Conservation (phyloP, 306 rosid genomes). For the Cajanus cajan region DNA sequence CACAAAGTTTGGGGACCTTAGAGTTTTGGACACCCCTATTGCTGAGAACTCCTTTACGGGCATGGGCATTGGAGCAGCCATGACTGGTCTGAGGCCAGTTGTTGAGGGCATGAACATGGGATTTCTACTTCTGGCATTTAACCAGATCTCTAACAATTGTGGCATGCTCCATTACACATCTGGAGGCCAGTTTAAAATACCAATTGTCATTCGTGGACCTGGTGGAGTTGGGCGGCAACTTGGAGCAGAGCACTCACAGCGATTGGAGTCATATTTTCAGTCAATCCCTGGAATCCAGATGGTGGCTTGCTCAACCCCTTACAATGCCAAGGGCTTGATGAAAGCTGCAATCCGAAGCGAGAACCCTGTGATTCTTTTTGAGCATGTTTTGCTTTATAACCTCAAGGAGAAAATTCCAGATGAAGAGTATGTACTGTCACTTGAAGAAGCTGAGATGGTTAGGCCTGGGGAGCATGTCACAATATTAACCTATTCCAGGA, state of each 20-base stretch:
- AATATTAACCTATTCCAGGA: slow-evolving; percentile 83
- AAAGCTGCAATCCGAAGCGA: slow-evolving; percentile 96
- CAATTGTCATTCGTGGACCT: slow-evolving; percentile 95
- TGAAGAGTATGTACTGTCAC: slow-evolving; percentile 86
- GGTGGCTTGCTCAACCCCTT: slow-evolving; percentile 99
- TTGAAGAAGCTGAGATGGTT: slow-evolving; percentile 96
- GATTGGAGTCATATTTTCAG: slow-evolving; percentile 92
- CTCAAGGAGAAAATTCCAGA: slow-evolving; percentile 95
- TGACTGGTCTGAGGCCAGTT: slow-evolving; percentile 93
- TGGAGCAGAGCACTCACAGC: slow-evolving; percentile 95
- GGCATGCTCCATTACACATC: slow-evolving; percentile 99
- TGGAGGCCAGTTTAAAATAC: slow-evolving; percentile 95
- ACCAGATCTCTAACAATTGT: slow-evolving; percentile 96
- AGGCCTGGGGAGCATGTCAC: slow-evolving; percentile 96
- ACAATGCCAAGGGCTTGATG: slow-evolving; percentile 97
- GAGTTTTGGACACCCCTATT: slow-evolving; percentile 97
- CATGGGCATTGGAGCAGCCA: slow-evolving; percentile 99
- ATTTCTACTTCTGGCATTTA: slow-evolving; percentile 90
- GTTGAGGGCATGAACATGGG: slow-evolving; percentile 99
- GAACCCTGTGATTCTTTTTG: slow-evolving; percentile 94
- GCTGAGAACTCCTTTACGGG: slow-evolving; percentile 96
- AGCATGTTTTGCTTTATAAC: slow-evolving; percentile 92
- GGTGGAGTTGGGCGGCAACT: slow-evolving; percentile 99
- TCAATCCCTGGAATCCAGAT: slow-evolving; percentile 97
- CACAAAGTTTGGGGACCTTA: slow-evolving; percentile 80